Conservation (phyloP, 164 flowering plant genomes). For the Echeveria elegans region DNA sequence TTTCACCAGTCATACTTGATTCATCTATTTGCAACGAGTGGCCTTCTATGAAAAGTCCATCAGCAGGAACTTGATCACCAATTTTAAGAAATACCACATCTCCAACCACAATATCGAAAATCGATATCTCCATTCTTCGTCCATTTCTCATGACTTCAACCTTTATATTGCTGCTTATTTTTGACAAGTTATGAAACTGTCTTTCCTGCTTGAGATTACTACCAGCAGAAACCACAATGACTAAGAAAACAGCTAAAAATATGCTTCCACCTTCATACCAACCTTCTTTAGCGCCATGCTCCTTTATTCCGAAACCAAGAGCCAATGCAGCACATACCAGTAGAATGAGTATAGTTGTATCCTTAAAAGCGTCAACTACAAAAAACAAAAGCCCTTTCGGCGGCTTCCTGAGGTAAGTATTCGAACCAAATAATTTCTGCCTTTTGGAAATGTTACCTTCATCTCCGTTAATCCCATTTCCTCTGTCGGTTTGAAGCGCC, state of each 20-base stretch:
- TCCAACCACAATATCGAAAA: constrained; percentile 59
- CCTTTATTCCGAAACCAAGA: constrained; percentile 49
- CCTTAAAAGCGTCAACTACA: constrained; percentile 38
- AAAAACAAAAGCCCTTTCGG: constrained; percentile 37
- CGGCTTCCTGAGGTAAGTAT: constrained; percentile 39
- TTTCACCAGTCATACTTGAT: constrained; percentile 72
- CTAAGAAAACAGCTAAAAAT: constrained; percentile 46
- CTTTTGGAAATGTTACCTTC: constrained; percentile 19
- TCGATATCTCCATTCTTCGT: constrained; percentile 32
- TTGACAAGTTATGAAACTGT: constrained; percentile 47
- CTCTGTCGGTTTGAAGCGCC: constrained; percentile 25
- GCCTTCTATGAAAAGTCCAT: constrained; percentile 53
- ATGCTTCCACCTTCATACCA: constrained; percentile 69
- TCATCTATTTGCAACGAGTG: constrained; percentile 57
- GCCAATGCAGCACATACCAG: constrained; percentile 47
- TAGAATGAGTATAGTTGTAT: constrained; percentile 40
- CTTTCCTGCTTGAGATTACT: constrained; percentile 45
- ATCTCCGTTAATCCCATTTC: constrained; percentile 33
- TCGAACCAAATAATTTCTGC: constrained; percentile 30
- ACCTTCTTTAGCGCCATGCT: constrained; percentile 40
- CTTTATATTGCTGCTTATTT: constrained; percentile 35
- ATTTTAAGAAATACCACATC: constrained; percentile 47
- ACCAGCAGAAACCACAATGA: constrained; percentile 32
- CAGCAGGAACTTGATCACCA: constrained; percentile 72
- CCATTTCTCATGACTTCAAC: constrained; percentile 34